Conservation (phyloP, 768 basidiomycete species). For the Agrocybe chaxingu region DNA sequence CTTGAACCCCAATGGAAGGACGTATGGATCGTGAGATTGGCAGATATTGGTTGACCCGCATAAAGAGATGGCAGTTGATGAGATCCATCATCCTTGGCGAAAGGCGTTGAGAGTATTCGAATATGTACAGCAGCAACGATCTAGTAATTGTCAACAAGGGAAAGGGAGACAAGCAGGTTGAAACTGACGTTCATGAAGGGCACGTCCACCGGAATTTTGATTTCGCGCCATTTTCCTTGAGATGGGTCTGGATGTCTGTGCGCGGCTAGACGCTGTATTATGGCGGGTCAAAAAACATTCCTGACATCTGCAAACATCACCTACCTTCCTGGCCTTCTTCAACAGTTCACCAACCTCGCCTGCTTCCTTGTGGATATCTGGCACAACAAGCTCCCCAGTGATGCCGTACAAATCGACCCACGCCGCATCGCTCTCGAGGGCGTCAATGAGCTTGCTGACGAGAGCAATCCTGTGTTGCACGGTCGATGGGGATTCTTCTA, state of each 20-base stretch:
- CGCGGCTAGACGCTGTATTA: slow-evolving; percentile 35
- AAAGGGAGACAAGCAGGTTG: slow-evolving; percentile 6
- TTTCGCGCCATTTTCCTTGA: slow-evolving; percentile 66
- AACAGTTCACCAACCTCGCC: slow-evolving; percentile 28
- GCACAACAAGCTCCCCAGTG: slow-evolving; percentile 68
- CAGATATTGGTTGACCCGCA: slow-evolving; percentile 85
- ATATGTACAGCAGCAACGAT: slow-evolving; percentile 64
- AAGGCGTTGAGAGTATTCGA: slow-evolving; percentile 42
- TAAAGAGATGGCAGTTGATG: slow-evolving; percentile 48
- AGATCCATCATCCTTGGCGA: slow-evolving; percentile 25
- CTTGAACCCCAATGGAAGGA: slow-evolving; percentile 75
- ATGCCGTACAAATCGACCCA: slow-evolving; percentile 73
- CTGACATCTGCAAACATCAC: neutral
- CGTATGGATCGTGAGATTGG: slow-evolving; percentile 61
- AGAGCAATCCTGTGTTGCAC: slow-evolving; percentile 40
- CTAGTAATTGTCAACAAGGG: slow-evolving; percentile 31
- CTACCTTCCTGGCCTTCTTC: slow-evolving; percentile 29
- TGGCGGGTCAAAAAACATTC: neutral
- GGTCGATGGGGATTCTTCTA: slow-evolving; percentile 31
- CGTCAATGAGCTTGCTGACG: slow-evolving; percentile 48
- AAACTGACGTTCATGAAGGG: slow-evolving; percentile 72
- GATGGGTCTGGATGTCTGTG: slow-evolving; percentile 38
- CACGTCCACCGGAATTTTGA: slow-evolving; percentile 83
- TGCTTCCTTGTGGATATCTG: slow-evolving; percentile 30
- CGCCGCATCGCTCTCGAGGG: slow-evolving; percentile 55